Base-by-base conservation (phyloP, 768 basidiomycete species). In the Rhodotorula taiwanensis region DNA sequence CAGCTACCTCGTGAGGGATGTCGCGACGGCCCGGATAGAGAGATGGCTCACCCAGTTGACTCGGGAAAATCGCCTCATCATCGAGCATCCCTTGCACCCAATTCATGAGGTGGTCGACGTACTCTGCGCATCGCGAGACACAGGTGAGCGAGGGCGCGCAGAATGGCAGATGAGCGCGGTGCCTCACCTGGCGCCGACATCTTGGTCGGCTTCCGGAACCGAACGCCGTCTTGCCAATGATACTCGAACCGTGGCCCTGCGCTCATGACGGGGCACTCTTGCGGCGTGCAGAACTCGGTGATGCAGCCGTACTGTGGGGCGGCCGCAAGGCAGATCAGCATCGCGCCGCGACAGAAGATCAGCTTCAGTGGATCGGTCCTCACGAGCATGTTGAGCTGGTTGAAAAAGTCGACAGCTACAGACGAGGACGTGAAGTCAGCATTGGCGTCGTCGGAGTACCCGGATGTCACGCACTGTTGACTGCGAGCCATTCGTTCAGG, bases 101-200 rank as follows among this genome's bases (percentile, higher is more conserved):
- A 75, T 92, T 95, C 95, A 99, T 99, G 58, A 99, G 80, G 15
- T 89, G 88, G 73, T 99, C 95, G 45, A 98, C 93, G 74, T 99
- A 99, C 64, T 93, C 91, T 66, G 62, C 43, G 6, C 0, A n/a
- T 0, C 9, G 8, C 4, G 43, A 44, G n/a, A n/a, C n/a, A n/a
- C n/a, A n/a, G n/a, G n/a, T n/a, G n/a, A n/a, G n/a, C 43, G 20
- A 44, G 23, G 23, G 23, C 15, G 43, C 43, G 41, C 41, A n/a
- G n/a, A 41, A 49, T 23, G 2, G 27, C 2, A 39, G 36, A 16
- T 39, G 36, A 39, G 4, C 1, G n/a, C n/a, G n/a, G n/a, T 1
- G 11, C 33, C 65, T 5, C 27, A 72, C 71, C 71, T 0, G 91
- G 90, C 4, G 90, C 91, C 2, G 89, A 82, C n/a, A 94, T 81